Percentiles rank a stretch among this genome's conserved stretches.
phyloP scores from a whole-genome alignment of 345 rosid species.

The Citrus medica region DNA sequence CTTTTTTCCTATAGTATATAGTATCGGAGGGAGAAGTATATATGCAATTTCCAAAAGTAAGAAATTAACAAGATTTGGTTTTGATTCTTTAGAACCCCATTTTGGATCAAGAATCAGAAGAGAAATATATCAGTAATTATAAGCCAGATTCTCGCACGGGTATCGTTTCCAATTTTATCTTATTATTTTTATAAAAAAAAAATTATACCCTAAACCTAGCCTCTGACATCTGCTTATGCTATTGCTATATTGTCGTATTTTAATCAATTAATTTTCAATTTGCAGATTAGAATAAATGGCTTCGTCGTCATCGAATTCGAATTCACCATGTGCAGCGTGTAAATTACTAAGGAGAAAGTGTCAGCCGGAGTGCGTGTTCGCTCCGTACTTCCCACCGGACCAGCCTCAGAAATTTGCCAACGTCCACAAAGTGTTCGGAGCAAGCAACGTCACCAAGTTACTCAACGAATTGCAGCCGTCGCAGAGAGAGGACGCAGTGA shows the following conservation, averaged over 20 bases:
- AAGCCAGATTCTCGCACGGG: conserved; percentile 11
- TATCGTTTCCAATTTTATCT: conserved; percentile 16
- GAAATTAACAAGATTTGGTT: neutral
- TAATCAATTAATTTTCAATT: neutral
- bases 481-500: conserved; percentile 44
- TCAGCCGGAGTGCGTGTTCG: conserved; percentile 48
- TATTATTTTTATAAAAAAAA: too few species aligned
- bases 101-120: conserved; percentile 6
- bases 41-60: neutral
- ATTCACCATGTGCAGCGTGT: conserved; percentile 47
- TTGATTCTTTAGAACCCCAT: neutral
- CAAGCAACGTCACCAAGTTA: conserved; percentile 42
- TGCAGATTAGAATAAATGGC: neutral
- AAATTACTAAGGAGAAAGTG: conserved; percentile 42
- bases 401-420: conserved; percentile 39
- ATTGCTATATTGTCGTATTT: too few species aligned
- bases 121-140: conserved; percentile 7
- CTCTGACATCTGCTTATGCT: neutral
- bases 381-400: conserved; percentile 43
- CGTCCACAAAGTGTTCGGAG: conserved; percentile 43
- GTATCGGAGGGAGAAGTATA: too few species aligned
- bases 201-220: neutral
- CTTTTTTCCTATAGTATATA: too few species aligned
- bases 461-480: conserved; percentile 38
- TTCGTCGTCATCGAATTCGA: conserved; percentile 38